phyloP scores from a whole-genome alignment of 75 land plant genomes.

The Isoetes taiwanensis region DNA sequence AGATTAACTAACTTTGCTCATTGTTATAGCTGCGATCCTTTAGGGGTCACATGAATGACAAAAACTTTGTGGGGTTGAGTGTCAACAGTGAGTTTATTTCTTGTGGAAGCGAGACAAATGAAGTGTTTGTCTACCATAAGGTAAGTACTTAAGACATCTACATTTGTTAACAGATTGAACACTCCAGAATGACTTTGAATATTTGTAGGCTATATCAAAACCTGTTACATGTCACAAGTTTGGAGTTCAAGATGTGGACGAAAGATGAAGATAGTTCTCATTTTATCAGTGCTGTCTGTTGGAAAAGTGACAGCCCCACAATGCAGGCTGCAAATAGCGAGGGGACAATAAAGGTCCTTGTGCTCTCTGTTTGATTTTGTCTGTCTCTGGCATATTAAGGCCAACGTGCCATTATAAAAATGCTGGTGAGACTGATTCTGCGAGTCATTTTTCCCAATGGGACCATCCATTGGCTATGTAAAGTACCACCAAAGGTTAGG shows the following conservation, averaged over 20 bases:
- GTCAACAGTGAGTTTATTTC: neutral
- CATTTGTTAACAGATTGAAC: neutral
- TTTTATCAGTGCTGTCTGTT: slow-evolving; percentile 96
- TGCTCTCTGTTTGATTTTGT: slow-evolving; percentile 76
- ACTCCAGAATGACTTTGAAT: neutral
- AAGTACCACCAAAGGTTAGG: too few relatives aligned
- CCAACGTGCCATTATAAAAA: too few relatives aligned
- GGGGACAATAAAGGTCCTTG: slow-evolving; percentile 91
- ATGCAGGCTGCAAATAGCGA: slow-evolving; percentile 90
- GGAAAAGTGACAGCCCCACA: slow-evolving; percentile 98
- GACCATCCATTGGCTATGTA: too few relatives aligned
- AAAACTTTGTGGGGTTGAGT: slow-evolving; percentile 4
- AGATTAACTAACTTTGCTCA: neutral
- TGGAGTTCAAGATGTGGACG: neutral
- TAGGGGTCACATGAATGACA: neutral
- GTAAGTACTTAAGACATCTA: neutral
- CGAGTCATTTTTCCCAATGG: too few relatives aligned
- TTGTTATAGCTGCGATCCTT: neutral
- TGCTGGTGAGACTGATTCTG: too few relatives aligned
- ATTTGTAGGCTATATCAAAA: neutral
- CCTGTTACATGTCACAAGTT: neutral
- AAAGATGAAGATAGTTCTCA: slow-evolving; percentile 68
- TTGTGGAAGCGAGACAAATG: slow-evolving; percentile 4
- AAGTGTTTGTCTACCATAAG: slow-evolving; percentile 1
- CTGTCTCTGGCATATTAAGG: too few relatives aligned